Conservation (phyloP, 2,329 filamentous ascomycete genomes). For the Aspergillus japonicus region DNA sequence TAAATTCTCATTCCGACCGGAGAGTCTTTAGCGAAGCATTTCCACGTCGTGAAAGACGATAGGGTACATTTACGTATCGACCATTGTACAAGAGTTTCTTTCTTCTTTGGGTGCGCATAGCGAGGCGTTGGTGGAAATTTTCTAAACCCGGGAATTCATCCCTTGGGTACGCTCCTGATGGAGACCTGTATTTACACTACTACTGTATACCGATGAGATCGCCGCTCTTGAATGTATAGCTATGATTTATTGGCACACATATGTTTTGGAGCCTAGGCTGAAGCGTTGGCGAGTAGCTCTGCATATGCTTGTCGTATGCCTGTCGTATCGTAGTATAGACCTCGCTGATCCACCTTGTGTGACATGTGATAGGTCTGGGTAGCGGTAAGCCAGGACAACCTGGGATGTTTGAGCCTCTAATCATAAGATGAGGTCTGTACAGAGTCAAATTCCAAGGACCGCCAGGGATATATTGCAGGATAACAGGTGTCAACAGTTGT, state of each 20-base stretch:
- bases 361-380: not conserved
- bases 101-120: conserved; percentile 39
- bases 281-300: too few species aligned
- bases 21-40: not conserved
- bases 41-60: not conserved
- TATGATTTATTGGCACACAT: not conserved
- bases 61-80: conserved; percentile 7
- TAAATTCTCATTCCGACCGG: conserved; percentile 15
- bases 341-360: not conserved
- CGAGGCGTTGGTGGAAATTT: conserved; percentile 41
- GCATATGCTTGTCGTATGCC: not conserved
- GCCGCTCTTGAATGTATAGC: conserved; percentile 60
- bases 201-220: conserved; percentile 55
- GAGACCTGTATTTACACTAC: conserved; percentile 55
- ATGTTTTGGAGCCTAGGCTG: not conserved
- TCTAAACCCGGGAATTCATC: conserved; percentile 22
- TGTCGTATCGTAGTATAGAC: not conserved
- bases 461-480: too few species aligned
- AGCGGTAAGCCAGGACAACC: not conserved
- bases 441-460: not conserved
- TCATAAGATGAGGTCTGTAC: not conserved
- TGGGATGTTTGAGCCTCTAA: not conserved
- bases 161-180: conserved; percentile 17
- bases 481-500: too few species aligned
- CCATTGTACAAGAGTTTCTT: conserved; percentile 26